Conservation (phyloP, 2,329 filamentous ascomycete genomes). For the Colletotrichum falcatum region DNA sequence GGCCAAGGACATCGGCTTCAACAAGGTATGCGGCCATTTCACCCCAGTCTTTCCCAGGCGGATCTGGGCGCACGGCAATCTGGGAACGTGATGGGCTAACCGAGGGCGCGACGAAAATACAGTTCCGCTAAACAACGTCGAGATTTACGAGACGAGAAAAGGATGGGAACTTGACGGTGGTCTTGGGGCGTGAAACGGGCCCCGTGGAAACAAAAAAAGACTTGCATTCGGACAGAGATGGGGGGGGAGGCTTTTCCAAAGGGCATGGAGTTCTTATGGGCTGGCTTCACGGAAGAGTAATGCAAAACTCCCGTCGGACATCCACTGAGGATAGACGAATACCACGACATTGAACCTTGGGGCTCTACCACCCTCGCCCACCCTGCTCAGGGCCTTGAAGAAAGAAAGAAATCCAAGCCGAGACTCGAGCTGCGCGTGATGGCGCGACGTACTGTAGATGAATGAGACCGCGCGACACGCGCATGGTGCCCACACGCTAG, state of each 20-base stretch:
- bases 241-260: constrained; percentile 58
- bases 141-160: constrained; percentile 33
- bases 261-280: constrained; percentile 55
- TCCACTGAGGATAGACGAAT: constrained; percentile 59
- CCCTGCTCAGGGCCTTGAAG: not conserved
- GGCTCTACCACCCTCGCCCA: constrained; percentile 29
- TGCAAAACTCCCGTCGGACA: constrained; percentile 56
- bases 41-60: not conserved
- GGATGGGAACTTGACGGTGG: constrained; percentile 38
- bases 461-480: constrained; percentile 13
- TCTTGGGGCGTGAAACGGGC: constrained; percentile 44
- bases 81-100: constrained; percentile 39
- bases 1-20: constrained; percentile 78
- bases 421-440: constrained; percentile 24
- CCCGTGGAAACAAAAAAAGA: constrained; percentile 51
- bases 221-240: constrained; percentile 56
- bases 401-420: constrained; percentile 9
- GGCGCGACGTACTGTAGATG: constrained; percentile 15
- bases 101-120: constrained; percentile 9
- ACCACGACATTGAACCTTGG: constrained; percentile 54
- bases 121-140: constrained; percentile 54
- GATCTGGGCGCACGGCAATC: not conserved
- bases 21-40: constrained; percentile 66
- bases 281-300: constrained; percentile 56
- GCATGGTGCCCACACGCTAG: constrained; percentile 14